phyloP scores from a whole-genome alignment of 257 asterid species.

The Nicotiana undulata region DNA sequence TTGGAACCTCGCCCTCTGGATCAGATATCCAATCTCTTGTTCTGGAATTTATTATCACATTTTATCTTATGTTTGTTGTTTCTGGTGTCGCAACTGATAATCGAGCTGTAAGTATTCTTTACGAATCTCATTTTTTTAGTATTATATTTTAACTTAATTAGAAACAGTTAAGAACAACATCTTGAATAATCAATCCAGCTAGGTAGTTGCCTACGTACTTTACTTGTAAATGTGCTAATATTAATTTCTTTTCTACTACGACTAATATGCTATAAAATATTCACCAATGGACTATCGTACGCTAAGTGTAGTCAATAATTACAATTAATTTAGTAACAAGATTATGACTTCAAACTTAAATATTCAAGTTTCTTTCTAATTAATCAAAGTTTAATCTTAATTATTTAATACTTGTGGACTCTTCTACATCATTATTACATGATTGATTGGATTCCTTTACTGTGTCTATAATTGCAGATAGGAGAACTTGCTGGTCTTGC shows the following conservation, averaged over 20 bases:
- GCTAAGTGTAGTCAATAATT: not conserved
- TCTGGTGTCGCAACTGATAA: slow-evolving; percentile 28
- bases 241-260: not conserved
- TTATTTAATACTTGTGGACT: not conserved
- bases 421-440: not conserved
- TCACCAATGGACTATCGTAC: not conserved
- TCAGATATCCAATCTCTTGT: slow-evolving; percentile 23
- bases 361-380: not conserved
- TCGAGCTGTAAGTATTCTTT: slow-evolving; percentile 22
- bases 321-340: not conserved
- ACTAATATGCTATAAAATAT: not conserved
- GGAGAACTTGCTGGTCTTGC: slow-evolving; percentile 81
- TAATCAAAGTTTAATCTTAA: not conserved
- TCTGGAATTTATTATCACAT: slow-evolving; percentile 31
- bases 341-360: not conserved
- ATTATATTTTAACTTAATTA: not conserved
- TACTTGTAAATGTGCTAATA: not conserved
- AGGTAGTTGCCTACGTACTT: not conserved
- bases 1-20: slow-evolving; percentile 27
- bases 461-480: slow-evolving; percentile 16
- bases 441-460: not conserved
- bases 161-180: not conserved
- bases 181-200: not conserved
- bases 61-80: slow-evolving; percentile 32
- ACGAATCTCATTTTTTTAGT: not conserved